Evolutionary conservation across 2,329 filamentous ascomycete genomes (phyloP).

Genomic region (Fusarium xyrophilum): DNA sequence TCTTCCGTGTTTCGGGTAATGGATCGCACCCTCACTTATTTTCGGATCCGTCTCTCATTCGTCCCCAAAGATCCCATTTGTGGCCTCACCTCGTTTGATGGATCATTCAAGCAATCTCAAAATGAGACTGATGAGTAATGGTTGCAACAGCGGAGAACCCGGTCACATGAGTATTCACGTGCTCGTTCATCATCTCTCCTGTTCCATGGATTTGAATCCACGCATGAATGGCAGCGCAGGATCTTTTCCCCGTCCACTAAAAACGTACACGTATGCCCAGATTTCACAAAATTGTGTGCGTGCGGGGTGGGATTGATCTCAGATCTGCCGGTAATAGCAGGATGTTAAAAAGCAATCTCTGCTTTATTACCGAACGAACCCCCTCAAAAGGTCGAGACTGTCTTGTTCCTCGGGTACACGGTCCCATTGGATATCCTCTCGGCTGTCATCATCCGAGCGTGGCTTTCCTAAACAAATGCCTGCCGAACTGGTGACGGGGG

Average conservation of each 20-base stretch:
- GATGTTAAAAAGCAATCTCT: background rate
- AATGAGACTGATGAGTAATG: background rate
- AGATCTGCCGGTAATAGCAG: conserved; percentile 25
- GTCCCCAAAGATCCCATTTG: background rate
- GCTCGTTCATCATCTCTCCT: background rate
- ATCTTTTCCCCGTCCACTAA: background rate
- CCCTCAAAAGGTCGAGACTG: background rate
- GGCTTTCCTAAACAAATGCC: conserved; percentile 10
- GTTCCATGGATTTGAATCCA: background rate
- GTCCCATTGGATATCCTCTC: conserved; percentile 8
- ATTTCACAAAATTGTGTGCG: background rate
- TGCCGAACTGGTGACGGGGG: background rate
- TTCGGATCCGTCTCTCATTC: background rate
- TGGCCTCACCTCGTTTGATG: background rate
- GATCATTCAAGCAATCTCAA: background rate
- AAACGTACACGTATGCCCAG: background rate
- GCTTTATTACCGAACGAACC: background rate
- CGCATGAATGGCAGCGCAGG: background rate
- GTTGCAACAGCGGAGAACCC: background rate
- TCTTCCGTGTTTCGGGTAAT: background rate
- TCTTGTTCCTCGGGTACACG: background rate
- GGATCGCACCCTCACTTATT: background rate
- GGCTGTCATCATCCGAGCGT: conserved; percentile 10
- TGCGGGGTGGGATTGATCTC: conserved; percentile 15
- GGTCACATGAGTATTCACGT: background rate